Evolutionary conservation across 108 stramenopile species (phyloP).

Genomic region (Skeletonema costatum): DNA sequence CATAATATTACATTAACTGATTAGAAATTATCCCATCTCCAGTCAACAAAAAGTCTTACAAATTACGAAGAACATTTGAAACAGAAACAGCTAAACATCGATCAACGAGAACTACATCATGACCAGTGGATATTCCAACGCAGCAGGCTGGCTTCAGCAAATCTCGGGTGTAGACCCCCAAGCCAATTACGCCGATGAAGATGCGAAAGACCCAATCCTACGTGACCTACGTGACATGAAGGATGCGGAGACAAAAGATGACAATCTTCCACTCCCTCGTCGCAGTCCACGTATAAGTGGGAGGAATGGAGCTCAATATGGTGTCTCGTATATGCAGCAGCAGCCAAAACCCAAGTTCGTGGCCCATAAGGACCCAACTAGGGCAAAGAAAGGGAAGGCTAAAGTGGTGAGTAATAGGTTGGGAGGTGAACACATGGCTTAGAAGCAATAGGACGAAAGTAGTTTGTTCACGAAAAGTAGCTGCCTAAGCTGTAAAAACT

Average conservation of each 20-base stretch:
- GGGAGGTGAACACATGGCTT: conserved; percentile 42
- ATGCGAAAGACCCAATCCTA: conserved; percentile 34
- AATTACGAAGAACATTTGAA: neutral
- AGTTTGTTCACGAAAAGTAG: no score
- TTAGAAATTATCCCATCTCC: no score
- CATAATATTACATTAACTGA: no score
- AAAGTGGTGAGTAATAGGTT: conserved; percentile 20
- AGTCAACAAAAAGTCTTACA: neutral
- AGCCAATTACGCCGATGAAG: conserved; percentile 7
- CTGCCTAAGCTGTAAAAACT: no score
- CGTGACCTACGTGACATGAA: conserved; percentile 26
- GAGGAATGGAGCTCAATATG: neutral
- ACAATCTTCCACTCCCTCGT: conserved; percentile 1
- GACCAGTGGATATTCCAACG: conserved; percentile 35
- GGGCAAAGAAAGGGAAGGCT: conserved; percentile 24
- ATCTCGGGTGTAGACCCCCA: conserved; percentile 31
- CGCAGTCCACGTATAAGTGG: neutral
- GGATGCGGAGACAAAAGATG: conserved; percentile 20
- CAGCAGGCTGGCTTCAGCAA: conserved; percentile 32
- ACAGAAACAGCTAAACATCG: neutral
- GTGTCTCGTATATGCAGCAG: conserved; percentile 11
- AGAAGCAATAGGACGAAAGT: neutral
- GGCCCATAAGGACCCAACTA: conserved; percentile 28
- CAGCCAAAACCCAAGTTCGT: conserved; percentile 46
- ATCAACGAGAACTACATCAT: conserved; percentile 24